A percentile compares a stretch with the other conserved stretches of the same genome.
These are phyloP conservation scores for Aspergillus uvarum DNA, from an alignment of 2,329 filamentous ascomycete genomes.

Conservation along the genomic window DNA sequence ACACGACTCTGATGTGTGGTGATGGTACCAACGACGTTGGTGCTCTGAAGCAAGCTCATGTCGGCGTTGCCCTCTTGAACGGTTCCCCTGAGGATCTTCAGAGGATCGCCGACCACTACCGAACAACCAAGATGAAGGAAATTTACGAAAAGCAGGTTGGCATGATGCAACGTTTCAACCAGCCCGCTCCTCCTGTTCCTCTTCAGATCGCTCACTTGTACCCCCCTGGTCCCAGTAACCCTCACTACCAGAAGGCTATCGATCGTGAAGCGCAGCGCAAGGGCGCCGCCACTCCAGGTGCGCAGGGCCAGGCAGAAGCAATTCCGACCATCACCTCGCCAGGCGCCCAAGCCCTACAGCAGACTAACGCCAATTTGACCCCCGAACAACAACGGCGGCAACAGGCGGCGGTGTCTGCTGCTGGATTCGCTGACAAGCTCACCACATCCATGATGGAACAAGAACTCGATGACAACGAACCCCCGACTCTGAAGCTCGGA, in stretches of 20 bases:
- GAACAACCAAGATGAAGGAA: constrained; percentile 97
- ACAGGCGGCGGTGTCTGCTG: constrained; percentile 68
- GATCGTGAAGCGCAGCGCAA: constrained; percentile 81
- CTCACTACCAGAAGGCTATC: constrained; percentile 90
- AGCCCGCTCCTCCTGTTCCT: constrained; percentile 89
- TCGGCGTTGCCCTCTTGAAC: constrained; percentile 93
- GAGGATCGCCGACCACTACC: constrained; percentile 87
- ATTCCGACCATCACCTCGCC: constrained; percentile 67
- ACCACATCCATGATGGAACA: constrained; percentile 85
- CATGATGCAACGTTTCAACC: constrained; percentile 93
- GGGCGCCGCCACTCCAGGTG: constrained; percentile 58
- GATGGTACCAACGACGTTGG: constrained; percentile 98
- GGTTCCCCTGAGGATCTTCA: constrained; percentile 87
- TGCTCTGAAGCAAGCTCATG: constrained; percentile 95
- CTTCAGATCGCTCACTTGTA: constrained; percentile 89
- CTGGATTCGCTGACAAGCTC: constrained; percentile 80
- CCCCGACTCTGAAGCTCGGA: constrained; percentile 92
- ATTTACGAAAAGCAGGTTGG: constrained; percentile 94
- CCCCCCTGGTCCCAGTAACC: constrained; percentile 84
- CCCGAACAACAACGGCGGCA: constrained; percentile 53
- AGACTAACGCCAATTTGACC: constrained; percentile 51
- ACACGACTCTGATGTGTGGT: constrained; percentile 97
- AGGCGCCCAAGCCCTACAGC: constrained; percentile 60
- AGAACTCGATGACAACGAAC: constrained; percentile 84
- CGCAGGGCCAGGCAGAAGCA: constrained; percentile 54